Conservation (phyloP, 2,329 filamentous ascomycete species). For the Podosphaera leucotricha region DNA sequence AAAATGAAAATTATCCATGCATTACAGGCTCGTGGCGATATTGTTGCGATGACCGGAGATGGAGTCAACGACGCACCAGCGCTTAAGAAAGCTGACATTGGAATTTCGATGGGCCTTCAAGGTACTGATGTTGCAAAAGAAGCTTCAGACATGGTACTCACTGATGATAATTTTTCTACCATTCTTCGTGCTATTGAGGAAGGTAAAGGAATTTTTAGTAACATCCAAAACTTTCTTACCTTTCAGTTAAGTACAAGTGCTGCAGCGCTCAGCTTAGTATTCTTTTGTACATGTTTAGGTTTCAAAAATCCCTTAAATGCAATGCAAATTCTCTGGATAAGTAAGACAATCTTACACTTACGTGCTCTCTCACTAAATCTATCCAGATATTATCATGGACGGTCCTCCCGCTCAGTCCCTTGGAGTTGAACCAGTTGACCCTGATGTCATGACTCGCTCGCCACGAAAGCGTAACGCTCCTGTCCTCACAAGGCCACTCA, state of each 20-base stretch:
- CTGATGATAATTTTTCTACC: conserved; percentile 71
- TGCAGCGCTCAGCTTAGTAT: conserved; percentile 71
- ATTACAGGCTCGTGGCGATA: conserved; percentile 76
- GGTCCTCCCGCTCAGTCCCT: conserved; percentile 91
- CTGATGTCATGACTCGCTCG: conserved; percentile 76
- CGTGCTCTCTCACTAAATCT: conserved; percentile 3
- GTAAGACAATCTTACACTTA: conserved; percentile 31
- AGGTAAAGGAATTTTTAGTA: conserved; percentile 98
- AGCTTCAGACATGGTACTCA: conserved; percentile 80
- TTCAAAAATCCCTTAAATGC: conserved; percentile 92
- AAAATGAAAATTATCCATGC: conserved; percentile 93
- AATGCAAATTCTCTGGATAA: conserved; percentile 99
- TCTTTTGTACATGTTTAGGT: conserved; percentile 77
- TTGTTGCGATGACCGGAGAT: conserved; percentile 97
- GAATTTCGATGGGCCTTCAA: conserved; percentile 85
- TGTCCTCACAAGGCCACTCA: conserved; percentile 65
- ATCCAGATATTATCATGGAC: conserved; percentile 92
- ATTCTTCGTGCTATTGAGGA: conserved; percentile 93
- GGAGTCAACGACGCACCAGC: conserved; percentile 96
- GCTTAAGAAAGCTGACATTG: conserved; percentile 91
- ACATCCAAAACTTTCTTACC: conserved; percentile 97
- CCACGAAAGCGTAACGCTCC: conserved; percentile 70
- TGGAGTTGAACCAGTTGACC: conserved; percentile 84
- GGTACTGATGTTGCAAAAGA: conserved; percentile 97
- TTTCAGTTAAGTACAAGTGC: conserved; percentile 97